phyloP scores from a whole-genome alignment of 768 basidiomycete species.

The Lentinus tigrinus region DNA sequence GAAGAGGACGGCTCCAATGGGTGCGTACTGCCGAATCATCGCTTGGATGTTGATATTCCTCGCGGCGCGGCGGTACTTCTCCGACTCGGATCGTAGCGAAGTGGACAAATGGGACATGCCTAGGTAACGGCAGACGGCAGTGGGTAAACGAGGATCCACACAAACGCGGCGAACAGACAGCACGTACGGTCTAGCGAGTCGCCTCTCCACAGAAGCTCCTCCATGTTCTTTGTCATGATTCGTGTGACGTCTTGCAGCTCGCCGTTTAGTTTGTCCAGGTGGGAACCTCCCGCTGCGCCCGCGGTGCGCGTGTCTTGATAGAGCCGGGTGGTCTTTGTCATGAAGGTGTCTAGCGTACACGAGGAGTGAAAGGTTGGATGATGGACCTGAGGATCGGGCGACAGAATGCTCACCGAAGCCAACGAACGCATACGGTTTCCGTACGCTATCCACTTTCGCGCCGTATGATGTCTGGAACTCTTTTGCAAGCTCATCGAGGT shows the following conservation, averaged over 20 bases:
- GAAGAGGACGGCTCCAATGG: constrained; percentile 78
- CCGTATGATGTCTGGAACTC: constrained; percentile 94
- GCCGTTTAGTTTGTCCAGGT: constrained; percentile 87
- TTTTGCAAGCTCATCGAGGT: constrained; percentile 94
- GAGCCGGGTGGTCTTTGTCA: constrained; percentile 94
- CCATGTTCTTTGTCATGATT: constrained; percentile 99
- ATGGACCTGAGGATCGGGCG: neutral
- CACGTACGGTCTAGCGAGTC: constrained; percentile 91
- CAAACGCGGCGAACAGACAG: neutral
- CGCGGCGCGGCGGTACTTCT: constrained; percentile 96
- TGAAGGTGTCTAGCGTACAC: constrained; percentile 77
- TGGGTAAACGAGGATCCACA: neutral
- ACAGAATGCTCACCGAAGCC: constrained; percentile 76
- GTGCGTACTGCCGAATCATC: constrained; percentile 94
- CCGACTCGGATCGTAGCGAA: constrained; percentile 91
- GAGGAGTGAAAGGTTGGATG: constrained; percentile 3
- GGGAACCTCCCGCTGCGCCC: constrained; percentile 58
- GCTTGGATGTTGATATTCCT: constrained; percentile 92
- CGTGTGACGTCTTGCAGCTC: constrained; percentile 97
- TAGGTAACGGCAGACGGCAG: constrained; percentile 31
- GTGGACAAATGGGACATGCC: constrained; percentile 98
- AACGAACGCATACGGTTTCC: constrained; percentile 98
- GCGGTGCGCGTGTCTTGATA: constrained; percentile 94
- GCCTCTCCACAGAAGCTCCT: constrained; percentile 96
- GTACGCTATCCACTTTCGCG: constrained; percentile 84